Evolutionary conservation across 345 rosid genomes (phyloP), one percentile per base, ranked within the genome.

Genomic region (Crucihimalaya himalaica): DNA sequence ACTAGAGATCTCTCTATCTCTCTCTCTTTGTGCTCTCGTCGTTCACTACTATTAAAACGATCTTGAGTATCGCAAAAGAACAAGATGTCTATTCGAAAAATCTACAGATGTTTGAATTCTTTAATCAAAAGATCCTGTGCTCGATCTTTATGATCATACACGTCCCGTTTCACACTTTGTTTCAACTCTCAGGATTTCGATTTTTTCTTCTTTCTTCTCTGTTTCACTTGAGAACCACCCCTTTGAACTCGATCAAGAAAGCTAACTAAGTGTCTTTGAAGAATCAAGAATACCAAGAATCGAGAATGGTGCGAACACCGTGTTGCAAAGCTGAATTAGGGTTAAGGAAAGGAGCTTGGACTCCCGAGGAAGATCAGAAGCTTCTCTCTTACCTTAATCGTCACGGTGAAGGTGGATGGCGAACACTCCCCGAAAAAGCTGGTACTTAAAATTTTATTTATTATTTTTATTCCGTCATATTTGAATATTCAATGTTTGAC

Each of bases 381-480:
- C 88, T 85, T 60, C 6, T 79, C 32, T 54, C 83, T 52, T 81
- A 72, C 72, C 50, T 85, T 29, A 71, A 75, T n/a, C 55, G 63
- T 43, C 74, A 85, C 40, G 88, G 85, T 12, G 82, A 85, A 77
- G 86, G 86, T 39, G 72, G 82, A 46, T 85, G 88, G 88, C 81
- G 85, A 47, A 76, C 80, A 34, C 77, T 85, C 54, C 86, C 88
- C 0, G 65, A 76, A 48, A 83, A 77, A 80, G 88, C 88, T 42
- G 88, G 88, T 81, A 42, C 6, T 5, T 66, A 8, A 23, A 0
- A n/a, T 34, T 76, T 18, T 59, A 10, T 31, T 6, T 66, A 34
- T 4, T 18, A 8, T 31, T 46, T 46, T 37, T 9, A 27, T 58
- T 51, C 46, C 54, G 37, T 6, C 64, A 6, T 47, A 5, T 60